A percentile compares a stretch with the other conserved stretches of the same genome.
Evolutionary conservation across 2,329 filamentous ascomycete genomes (phyloP).

Genomic region (Orbilia javanica): DNA sequence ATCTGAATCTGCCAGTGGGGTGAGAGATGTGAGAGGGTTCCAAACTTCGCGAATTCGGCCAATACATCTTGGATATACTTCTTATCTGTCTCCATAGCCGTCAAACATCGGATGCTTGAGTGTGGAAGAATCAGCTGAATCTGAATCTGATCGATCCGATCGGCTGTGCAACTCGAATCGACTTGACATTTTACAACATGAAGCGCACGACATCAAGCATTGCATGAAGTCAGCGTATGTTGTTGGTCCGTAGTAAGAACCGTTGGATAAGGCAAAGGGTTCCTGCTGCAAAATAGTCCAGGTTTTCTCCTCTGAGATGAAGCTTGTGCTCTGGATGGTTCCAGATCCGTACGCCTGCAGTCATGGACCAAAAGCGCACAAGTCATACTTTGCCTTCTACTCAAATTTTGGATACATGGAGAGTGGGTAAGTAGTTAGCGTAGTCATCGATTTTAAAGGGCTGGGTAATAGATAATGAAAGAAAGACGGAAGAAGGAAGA

Average conservation of each 20-base stretch:
- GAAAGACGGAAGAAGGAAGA: background rate
- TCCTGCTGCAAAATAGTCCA: background rate
- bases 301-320: background rate
- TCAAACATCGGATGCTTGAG: slow-evolving; percentile 33
- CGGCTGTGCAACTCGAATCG: slow-evolving; percentile 37
- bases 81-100: background rate
- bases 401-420: background rate
- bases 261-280: background rate
- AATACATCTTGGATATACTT: slow-evolving; percentile 7
- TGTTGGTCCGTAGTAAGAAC: background rate
- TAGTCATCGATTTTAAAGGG: background rate
- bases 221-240: slow-evolving; percentile 16
- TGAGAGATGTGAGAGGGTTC: background rate
- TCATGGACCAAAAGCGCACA: slow-evolving; percentile 35
- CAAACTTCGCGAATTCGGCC: slow-evolving; percentile 41
- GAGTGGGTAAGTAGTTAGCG: no score
- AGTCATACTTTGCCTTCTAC: slow-evolving; percentile 33
- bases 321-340: slow-evolving; percentile 5
- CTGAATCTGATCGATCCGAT: background rate
- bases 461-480: background rate
- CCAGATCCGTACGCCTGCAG: slow-evolving; percentile 41
- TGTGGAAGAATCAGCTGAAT: background rate
- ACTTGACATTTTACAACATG: slow-evolving; percentile 5
- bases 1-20: background rate
- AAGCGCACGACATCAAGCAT: slow-evolving; percentile 36